Evolutionary conservation across 352 stramenopile genomes (phyloP).

Genomic region (Globisporangium ultimum): DNA sequence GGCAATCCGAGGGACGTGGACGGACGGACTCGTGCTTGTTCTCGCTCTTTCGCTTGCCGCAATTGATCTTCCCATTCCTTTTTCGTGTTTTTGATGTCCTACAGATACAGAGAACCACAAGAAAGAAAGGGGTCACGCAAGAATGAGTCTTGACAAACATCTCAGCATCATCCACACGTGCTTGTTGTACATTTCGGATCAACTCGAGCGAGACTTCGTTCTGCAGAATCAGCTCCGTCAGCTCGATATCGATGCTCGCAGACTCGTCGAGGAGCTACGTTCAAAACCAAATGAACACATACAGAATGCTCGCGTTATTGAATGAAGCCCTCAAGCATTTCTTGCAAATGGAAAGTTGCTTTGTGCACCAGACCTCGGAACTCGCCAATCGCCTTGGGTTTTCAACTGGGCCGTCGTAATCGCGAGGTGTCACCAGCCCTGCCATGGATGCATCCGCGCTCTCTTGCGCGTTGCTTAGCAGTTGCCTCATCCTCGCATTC

Average conservation of each 20-base stretch:
- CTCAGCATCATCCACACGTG: neutral
- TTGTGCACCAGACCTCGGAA: slow-evolving; percentile 7
- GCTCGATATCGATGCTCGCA: slow-evolving; percentile 64
- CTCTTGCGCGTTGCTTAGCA: slow-evolving; percentile 21
- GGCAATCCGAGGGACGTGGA: slow-evolving; percentile 53
- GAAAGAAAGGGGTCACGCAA: neutral
- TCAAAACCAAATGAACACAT: neutral
- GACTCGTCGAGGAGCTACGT: slow-evolving; percentile 68
- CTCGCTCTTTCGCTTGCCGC: slow-evolving; percentile 40
- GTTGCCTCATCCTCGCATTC: slow-evolving; percentile 37
- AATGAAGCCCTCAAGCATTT: neutral
- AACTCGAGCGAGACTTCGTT: slow-evolving; percentile 83
- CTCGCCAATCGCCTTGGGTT: slow-evolving; percentile 10
- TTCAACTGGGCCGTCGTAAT: neutral
- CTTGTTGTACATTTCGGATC: slow-evolving; percentile 59
- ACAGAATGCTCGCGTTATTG: neutral
- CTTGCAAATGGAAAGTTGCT: neutral
- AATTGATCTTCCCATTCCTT: slow-evolving; percentile 72
- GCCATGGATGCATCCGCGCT: neutral
- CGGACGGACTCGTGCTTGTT: slow-evolving; percentile 35
- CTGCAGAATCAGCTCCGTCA: slow-evolving; percentile 81
- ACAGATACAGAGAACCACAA: slow-evolving; percentile 1
- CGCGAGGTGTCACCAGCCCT: neutral
- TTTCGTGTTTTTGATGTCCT: slow-evolving; percentile 80
- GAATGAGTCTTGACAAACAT: neutral